Conservation (phyloP, 108 stramenopile genomes). For the Nitzschia sp. region DNA sequence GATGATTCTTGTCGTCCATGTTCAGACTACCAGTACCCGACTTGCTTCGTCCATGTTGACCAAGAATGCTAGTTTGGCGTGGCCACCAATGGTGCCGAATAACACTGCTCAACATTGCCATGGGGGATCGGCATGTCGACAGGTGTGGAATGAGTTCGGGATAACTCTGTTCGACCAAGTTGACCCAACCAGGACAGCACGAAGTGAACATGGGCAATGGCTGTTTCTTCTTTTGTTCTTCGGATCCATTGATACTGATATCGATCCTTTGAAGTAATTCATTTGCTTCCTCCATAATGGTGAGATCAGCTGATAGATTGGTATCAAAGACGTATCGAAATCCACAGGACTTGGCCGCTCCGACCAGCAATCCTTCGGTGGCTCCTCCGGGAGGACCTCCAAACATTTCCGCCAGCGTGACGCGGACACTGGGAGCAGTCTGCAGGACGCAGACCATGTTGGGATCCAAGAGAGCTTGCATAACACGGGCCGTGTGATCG, state of each 20-base stretch:
- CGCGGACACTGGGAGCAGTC: constrained; percentile 49
- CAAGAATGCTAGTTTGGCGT: constrained; percentile 23
- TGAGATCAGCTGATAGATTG: constrained; percentile 53
- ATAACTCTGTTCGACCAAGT: constrained; percentile 38
- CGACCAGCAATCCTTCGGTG: constrained; percentile 41
- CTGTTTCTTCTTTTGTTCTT: constrained; percentile 31
- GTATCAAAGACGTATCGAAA: constrained; percentile 60
- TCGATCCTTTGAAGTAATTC: constrained; percentile 46
- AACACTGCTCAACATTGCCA: constrained; percentile 29
- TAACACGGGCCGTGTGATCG: constrained; percentile 44
- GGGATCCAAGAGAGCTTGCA: constrained; percentile 35
- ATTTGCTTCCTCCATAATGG: constrained; percentile 62
- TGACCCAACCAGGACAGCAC: constrained; percentile 66
- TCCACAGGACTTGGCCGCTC: constrained; percentile 36
- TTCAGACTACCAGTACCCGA: background rate
- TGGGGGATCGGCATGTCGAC: constrained; percentile 42
- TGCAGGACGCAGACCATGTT: constrained; percentile 32
- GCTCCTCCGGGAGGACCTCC: constrained; percentile 43
- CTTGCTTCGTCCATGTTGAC: background rate
- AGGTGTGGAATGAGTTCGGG: constrained; percentile 57
- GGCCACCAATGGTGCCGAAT: constrained; percentile 22
- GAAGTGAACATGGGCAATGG: constrained; percentile 50
- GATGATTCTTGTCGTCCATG: background rate
- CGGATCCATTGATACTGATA: background rate
- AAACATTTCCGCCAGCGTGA: constrained; percentile 52